Conservation (phyloP, 768 basidiomycete species). For the Daedalea quercina region DNA sequence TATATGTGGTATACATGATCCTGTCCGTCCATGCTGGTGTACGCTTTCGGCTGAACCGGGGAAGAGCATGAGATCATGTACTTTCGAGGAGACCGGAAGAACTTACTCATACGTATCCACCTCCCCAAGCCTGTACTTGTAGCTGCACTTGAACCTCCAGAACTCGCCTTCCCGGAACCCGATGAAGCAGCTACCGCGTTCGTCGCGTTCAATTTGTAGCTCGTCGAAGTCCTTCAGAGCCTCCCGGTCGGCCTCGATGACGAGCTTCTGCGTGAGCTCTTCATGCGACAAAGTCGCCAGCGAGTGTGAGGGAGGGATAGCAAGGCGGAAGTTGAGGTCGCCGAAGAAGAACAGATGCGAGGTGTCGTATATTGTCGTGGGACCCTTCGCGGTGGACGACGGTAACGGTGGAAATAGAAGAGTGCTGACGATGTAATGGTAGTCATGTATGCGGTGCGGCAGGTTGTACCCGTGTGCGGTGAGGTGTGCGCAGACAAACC, state of each 20-base stretch:
- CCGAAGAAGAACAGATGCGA: conserved; percentile 92
- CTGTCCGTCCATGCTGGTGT: conserved; percentile 92
- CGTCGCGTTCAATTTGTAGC: conserved; percentile 49
- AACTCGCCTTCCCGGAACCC: conserved; percentile 83
- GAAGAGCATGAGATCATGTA: background rate
- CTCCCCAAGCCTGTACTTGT: conserved; percentile 79
- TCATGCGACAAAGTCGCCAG: conserved; percentile 34
- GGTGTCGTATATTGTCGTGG: conserved; percentile 71
- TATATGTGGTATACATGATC: conserved; percentile 75
- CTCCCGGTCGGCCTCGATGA: conserved; percentile 45
- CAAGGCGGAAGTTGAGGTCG: conserved; percentile 87
- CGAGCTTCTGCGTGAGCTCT: conserved; percentile 28
- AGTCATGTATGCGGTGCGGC: conserved; percentile 65
- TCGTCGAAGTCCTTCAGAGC: conserved; percentile 70
- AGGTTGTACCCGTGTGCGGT: conserved; percentile 73
- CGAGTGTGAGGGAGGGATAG: conserved; percentile 50
- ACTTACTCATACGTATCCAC: conserved; percentile 77
- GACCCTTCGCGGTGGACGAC: conserved; percentile 25
- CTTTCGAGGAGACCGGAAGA: background rate
- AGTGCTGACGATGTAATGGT: conserved; percentile 70
- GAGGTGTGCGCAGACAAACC: conserved; percentile 90
- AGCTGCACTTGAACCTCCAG: conserved; percentile 82
- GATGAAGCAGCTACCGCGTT: conserved; percentile 58
- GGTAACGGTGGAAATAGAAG: conserved; percentile 66
- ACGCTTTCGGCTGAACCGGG: conserved; percentile 51